These are phyloP conservation scores for Blastobotrys robertii DNA, from an alignment of 805 yeast genomes.

Conservation along the genomic window DNA sequence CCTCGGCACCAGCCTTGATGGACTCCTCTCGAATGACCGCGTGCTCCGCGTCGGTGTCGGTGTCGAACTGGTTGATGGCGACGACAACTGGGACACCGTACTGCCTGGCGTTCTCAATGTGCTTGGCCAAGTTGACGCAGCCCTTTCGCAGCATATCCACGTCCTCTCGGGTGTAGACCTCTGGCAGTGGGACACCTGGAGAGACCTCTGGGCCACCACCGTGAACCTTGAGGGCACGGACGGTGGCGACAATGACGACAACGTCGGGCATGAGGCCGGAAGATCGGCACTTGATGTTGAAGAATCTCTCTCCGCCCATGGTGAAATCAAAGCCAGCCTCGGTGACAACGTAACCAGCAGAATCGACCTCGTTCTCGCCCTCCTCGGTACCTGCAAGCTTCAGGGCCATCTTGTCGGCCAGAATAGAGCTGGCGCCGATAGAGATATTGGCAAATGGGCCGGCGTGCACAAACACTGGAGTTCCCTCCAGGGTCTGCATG, in stretches of 20 bases:
- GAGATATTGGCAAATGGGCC: slow-evolving; percentile 98
- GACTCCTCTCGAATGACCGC: slow-evolving; percentile 73
- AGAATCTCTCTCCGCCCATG: slow-evolving; percentile 97
- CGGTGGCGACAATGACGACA: slow-evolving; percentile 91
- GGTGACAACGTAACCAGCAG: slow-evolving; percentile 78
- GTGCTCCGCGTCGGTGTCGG: slow-evolving; percentile 76
- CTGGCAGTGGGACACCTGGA: slow-evolving; percentile 83
- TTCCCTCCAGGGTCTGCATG: slow-evolving; percentile 96
- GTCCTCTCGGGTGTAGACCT: slow-evolving; percentile 71
- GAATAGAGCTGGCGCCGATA: slow-evolving; percentile 90
- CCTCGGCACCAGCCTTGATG: slow-evolving; percentile 82
- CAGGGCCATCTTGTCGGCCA: slow-evolving; percentile 88
- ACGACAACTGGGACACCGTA: slow-evolving; percentile 91
- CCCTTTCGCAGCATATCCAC: slow-evolving; percentile 70
- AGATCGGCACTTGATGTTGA: slow-evolving; percentile 90
- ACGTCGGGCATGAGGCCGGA: slow-evolving; percentile 83
- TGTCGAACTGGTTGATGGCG: slow-evolving; percentile 80
- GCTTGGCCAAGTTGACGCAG: slow-evolving; percentile 82
- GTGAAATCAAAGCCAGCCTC: slow-evolving; percentile 99
- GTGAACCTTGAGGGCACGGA: slow-evolving; percentile 91
- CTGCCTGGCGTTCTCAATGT: slow-evolving; percentile 71
- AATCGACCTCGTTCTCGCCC: slow-evolving; percentile 28
- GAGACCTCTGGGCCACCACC: slow-evolving; percentile 97
- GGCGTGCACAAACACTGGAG: slow-evolving; percentile 95
- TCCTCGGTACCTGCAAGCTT: slow-evolving; percentile 69